These are phyloP conservation scores for Colletotrichum brevisporum DNA, from an alignment of 2,329 filamentous ascomycete genomes.

Conservation along the genomic window DNA sequence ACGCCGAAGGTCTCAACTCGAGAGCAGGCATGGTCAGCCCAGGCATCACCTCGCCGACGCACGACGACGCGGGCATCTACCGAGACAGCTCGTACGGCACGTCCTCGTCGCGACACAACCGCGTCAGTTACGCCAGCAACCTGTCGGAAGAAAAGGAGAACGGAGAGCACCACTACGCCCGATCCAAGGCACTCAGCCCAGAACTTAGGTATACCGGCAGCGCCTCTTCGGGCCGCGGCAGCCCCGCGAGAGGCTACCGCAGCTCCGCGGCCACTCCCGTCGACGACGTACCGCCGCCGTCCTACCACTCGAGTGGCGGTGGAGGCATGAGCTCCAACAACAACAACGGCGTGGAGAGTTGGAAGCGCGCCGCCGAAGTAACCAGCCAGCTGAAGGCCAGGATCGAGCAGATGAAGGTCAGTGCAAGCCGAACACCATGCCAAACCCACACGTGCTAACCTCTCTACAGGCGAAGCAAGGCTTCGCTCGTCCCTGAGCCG, in stretches of 20 bases:
- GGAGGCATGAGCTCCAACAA: constrained; percentile 49
- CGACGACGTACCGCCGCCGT: constrained; percentile 33
- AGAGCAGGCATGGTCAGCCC: constrained; percentile 47
- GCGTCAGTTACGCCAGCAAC: constrained; percentile 75
- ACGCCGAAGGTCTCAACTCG: constrained; percentile 67
- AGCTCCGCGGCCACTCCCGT: constrained; percentile 46
- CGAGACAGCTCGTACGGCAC: constrained; percentile 60
- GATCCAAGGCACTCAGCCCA: constrained; percentile 67
- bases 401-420: constrained; percentile 97
- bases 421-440: constrained; percentile 38
- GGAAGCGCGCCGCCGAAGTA: constrained; percentile 96
- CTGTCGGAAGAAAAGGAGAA: constrained; percentile 86
- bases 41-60: constrained; percentile 64
- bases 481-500: constrained; percentile 52
- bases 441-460: constrained; percentile 33
- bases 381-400: constrained; percentile 97
- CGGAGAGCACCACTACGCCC: constrained; percentile 63
- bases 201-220: constrained; percentile 67
- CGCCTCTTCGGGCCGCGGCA: constrained; percentile 70
- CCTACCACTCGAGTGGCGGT: constrained; percentile 32
- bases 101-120: constrained; percentile 58
- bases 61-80: constrained; percentile 73
- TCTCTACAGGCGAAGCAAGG: constrained; percentile 63
- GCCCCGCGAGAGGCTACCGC: constrained; percentile 70
- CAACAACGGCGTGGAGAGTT: constrained; percentile 83